Conservation (phyloP, 306 rosid species). For the Cucumis melo region DNA sequence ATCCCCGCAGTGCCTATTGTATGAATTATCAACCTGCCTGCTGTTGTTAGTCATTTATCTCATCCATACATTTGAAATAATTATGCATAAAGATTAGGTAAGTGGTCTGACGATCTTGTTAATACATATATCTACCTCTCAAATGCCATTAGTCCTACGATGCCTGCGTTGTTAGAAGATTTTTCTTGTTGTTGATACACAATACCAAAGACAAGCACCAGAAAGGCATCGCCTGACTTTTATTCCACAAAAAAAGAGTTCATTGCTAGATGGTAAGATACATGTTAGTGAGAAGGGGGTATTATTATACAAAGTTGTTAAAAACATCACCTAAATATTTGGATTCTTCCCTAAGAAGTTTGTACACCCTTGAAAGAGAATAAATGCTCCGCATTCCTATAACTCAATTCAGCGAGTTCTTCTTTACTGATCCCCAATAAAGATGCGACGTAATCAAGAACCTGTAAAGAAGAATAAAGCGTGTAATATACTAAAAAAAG, state of each 20-base stretch:
- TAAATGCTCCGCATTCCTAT: constrained; percentile 24
- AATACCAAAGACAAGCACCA: neutral
- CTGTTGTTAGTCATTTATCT: neutral
- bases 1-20: neutral
- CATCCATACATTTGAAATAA: neutral
- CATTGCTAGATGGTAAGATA: neutral
- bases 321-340: constrained; percentile 1
- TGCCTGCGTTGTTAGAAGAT: neutral
- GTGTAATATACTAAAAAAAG: neutral
- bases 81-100: neutral
- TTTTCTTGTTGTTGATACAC: neutral
- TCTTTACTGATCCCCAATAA: constrained; percentile 33
- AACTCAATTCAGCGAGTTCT: constrained; percentile 29
- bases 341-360: neutral
- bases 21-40: neutral
- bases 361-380: constrained; percentile 20
- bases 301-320: neutral
- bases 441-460: constrained; percentile 35
- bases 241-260: neutral
- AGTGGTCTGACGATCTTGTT: neutral
- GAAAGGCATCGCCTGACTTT: neutral
- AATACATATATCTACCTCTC: neutral
- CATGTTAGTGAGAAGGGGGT: neutral
- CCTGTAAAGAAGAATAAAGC: constrained; percentile 18
- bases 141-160: neutral